A percentile compares a stretch with the other conserved stretches of the same genome.
Evolutionary conservation across 148 eudicot genomes (phyloP).

Genomic region (Tetragonia tetragonoides): DNA sequence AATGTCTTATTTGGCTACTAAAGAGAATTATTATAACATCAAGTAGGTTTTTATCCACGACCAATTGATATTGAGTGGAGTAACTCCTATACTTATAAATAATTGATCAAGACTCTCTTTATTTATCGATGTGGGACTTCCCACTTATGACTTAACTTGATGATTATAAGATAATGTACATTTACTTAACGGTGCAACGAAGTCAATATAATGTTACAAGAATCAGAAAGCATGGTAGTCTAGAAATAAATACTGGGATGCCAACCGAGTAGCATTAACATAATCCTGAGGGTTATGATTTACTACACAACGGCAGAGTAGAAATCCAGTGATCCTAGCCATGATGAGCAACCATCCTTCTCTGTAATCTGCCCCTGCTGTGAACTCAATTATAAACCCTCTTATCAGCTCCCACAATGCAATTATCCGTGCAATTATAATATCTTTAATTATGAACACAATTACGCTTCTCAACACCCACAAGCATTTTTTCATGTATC

Average conservation of each 20-base stretch:
- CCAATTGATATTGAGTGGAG: too few species aligned
- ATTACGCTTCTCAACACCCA: slow-evolving; percentile 1
- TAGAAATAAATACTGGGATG: slow-evolving; percentile 13
- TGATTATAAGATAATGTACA: too few species aligned
- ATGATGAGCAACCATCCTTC: slow-evolving; percentile 37
- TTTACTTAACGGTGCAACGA: too few species aligned
- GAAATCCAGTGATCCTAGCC: slow-evolving; percentile 37
- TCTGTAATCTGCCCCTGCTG: slow-evolving; percentile 44
- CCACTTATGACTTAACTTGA: too few species aligned
- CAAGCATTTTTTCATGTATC: slow-evolving; percentile 20
- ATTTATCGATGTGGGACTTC: too few species aligned
- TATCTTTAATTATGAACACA: not conserved
- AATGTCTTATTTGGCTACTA: too few species aligned
- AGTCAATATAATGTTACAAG: too few species aligned
- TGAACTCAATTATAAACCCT: slow-evolving; percentile 41
- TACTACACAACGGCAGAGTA: slow-evolving; percentile 34
- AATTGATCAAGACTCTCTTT: too few species aligned
- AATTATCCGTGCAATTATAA: slow-evolving; percentile 23
- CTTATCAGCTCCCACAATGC: slow-evolving; percentile 65
- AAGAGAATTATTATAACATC: too few species aligned
- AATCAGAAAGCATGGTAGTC: too few species aligned
- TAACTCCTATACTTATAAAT: too few species aligned
- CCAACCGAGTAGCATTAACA: slow-evolving; percentile 48
- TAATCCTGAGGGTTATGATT: slow-evolving; percentile 58
- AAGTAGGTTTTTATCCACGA: too few species aligned